Evolutionary conservation across 257 asterid genomes (phyloP).

Genomic region (Capsicum pubescens): DNA sequence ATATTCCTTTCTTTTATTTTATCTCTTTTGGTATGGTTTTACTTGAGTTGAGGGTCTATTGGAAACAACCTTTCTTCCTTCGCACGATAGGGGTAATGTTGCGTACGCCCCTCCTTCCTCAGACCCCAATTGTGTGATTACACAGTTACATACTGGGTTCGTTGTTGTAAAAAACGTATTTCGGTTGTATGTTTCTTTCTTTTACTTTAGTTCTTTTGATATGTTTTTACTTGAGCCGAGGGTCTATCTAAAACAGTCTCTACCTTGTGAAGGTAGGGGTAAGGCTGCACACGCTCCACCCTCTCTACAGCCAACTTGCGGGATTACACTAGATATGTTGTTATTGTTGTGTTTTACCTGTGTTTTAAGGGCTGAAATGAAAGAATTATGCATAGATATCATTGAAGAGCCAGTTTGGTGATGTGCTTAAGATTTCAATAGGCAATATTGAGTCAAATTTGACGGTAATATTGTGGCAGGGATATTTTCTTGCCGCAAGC

Average conservation of each 20-base stretch:
- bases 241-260: too few relatives aligned
- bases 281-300: neutral
- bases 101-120: neutral
- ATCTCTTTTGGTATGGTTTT: neutral
- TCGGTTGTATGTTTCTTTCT: neutral
- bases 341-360: slow-evolving; percentile 21
- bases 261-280: neutral
- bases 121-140: neutral
- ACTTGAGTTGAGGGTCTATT: neutral
- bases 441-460: slow-evolving; percentile 22
- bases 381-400: slow-evolving; percentile 6
- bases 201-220: neutral
- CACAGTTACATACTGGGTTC: neutral
- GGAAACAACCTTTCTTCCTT: neutral
- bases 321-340: neutral
- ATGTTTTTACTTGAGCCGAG: neutral
- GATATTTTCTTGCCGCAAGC: neutral
- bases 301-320: neutral
- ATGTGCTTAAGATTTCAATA: neutral
- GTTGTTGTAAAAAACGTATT: neutral
- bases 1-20: too few relatives aligned
- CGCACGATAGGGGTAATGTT: neutral
- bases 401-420: slow-evolving; percentile 2
- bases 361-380: neutral
- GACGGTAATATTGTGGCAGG: slow-evolving; percentile 7